These are phyloP conservation scores for Yamadazyma sp. DNA, from an alignment of 1,139 yeast genomes.

Conservation along the genomic window DNA sequence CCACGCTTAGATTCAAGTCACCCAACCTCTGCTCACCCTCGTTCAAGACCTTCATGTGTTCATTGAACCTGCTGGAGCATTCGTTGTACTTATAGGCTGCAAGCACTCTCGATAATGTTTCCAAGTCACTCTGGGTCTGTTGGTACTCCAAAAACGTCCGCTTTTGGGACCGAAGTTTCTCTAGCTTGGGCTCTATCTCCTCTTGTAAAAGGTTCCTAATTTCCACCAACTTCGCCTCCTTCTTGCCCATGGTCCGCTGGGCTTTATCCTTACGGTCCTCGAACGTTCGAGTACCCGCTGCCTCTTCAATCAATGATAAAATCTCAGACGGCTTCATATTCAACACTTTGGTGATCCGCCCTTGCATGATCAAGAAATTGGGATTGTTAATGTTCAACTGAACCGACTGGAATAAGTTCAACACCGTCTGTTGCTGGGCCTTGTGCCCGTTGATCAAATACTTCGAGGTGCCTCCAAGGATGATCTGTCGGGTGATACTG, in stretches of 20 bases:
- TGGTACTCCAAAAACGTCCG: conserved; percentile 83
- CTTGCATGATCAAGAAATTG: conserved; percentile 97
- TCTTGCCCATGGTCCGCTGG: conserved; percentile 85
- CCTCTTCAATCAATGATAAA: conserved; percentile 90
- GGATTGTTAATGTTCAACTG: conserved; percentile 96
- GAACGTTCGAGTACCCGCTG: conserved; percentile 95
- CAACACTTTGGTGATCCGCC: conserved; percentile 92
- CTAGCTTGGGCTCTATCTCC: conserved; percentile 92
- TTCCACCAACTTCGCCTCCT: conserved; percentile 80
- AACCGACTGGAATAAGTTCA: conserved; percentile 88
- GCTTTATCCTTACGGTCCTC: conserved; percentile 94
- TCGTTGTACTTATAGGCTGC: conserved; percentile 72
- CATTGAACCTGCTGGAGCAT: conserved; percentile 40
- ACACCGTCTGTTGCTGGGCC: conserved; percentile 92
- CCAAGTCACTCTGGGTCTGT: conserved; percentile 78
- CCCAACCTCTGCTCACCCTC: conserved; percentile 37
- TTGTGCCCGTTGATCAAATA: conserved; percentile 94
- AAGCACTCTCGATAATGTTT: conserved; percentile 69
- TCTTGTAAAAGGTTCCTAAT: conserved; percentile 72
- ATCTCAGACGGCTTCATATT: conserved; percentile 95
- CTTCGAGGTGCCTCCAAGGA: conserved; percentile 89
- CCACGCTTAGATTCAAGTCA: conserved; percentile 37
- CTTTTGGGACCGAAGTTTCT: conserved; percentile 77
- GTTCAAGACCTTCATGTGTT: conserved; percentile 38
- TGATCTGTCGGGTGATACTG: conserved; percentile 89